Conservation (phyloP, 2,329 filamentous ascomycete species). For the Talaromyces funiculosus region DNA sequence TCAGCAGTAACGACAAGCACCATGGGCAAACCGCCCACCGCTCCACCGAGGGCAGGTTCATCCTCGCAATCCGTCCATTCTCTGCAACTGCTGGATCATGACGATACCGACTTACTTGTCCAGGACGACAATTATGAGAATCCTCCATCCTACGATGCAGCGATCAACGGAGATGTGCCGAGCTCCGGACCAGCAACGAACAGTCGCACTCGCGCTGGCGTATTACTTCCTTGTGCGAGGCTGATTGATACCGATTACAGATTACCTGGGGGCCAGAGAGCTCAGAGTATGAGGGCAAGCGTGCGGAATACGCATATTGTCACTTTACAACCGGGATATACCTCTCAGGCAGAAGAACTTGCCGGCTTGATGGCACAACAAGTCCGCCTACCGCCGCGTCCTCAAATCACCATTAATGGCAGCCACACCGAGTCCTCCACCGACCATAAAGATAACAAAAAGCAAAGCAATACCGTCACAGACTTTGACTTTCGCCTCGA, state of each 20-base stretch:
- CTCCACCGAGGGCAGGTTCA: background rate
- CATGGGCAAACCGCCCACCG: conserved; percentile 4
- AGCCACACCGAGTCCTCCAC: conserved; percentile 44
- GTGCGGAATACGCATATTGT: conserved; percentile 15
- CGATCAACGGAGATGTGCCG: background rate
- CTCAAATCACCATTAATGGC: conserved; percentile 49
- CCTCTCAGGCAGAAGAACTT: conserved; percentile 42
- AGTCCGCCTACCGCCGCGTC: conserved; percentile 48
- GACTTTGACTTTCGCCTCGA: conserved; percentile 30
- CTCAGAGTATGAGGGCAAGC: background rate
- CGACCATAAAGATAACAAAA: conserved; percentile 20
- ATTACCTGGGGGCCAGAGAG: conserved; percentile 1
- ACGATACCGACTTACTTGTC: background rate
- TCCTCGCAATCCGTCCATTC: conserved; percentile 9
- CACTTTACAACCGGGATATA: conserved; percentile 42
- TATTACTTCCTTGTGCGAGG: background rate
- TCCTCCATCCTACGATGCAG: conserved; percentile 12
- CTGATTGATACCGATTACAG: conserved; percentile 5
- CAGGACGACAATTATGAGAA: background rate
- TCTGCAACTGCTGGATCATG: conserved; percentile 6
- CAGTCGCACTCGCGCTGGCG: background rate
- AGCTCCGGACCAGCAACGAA: background rate
- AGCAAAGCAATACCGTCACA: conserved; percentile 19
- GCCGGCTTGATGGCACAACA: conserved; percentile 43
- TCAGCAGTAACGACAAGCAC: background rate